Base-by-base conservation (phyloP, 306 rosid genomes). In the Prunus salicina region DNA sequence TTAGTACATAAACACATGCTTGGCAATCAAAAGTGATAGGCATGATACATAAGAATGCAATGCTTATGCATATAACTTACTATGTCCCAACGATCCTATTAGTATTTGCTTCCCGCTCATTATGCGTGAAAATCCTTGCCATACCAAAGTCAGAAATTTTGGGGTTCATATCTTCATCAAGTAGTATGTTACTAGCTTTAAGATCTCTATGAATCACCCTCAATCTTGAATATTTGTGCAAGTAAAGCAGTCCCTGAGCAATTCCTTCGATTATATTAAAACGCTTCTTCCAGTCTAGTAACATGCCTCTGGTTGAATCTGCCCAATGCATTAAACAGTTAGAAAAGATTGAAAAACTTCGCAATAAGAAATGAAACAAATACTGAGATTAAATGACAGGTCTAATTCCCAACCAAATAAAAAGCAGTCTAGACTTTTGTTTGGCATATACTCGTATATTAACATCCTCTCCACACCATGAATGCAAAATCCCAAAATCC, bases 151-250 rank as follows among this genome's bases (percentile, higher is more conserved):
- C 73, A 15, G 73, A 68, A 24, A 68, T 68, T 47, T 68, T 68
- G 22, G 73, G 73, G 25, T 68, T 68, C 41, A 34, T 34, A 25
- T 24, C 19, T 47, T 68, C 58, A 47, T 68, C 73, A 68, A 68
- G 73, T 68, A 47, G 43, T 24, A 68, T 68, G 57, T 68, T 68
- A 68, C 58, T 68, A 47, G 73, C 41, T 68, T 68, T 67, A 11
- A 67, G 32, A 67, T 67, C 71, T 45, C 71, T 67, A 67, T 67
- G 71, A 45, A 67, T 45, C 24, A 68, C 73, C 47, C 27, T 68
- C 43, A 47, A 6, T 68, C 72, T 68, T 1, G 72, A 68, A 52
- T 46, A 68, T 8, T 68, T 68, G 58, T 68, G 72, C 41, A 34
- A 34, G 41, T 34, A 34, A 6, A 34, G 41, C 41, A 34, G 41